Base-by-base conservation (phyloP, 2,329 filamentous ascomycete genomes). In the Ambrosiella beaveri region DNA sequence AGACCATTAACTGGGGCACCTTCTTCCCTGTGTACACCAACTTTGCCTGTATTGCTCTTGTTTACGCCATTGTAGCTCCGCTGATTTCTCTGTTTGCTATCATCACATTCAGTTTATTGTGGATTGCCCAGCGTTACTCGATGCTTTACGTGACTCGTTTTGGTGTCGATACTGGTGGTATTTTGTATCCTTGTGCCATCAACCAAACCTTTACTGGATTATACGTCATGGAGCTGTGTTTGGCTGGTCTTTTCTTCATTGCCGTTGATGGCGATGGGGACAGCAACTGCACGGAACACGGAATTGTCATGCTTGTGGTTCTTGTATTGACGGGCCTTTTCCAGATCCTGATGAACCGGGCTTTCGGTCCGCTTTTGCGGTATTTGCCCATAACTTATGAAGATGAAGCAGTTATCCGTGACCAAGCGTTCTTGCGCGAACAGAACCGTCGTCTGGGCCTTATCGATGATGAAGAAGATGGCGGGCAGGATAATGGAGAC, bases 1-100 rank as follows among this genome's bases (percentile, higher is more conserved):
- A 81, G 38, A 79, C 80, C 54, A 82, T 97, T 62, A 81, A 82
- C 57, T 98, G 94, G 93, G 93, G 93, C 7, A 84, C 83, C 0
- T 91, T 94, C 73, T 98, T 97, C 69, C 93, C 93, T 0, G 84
- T 95, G 0, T 98, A 97, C 69, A 96, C 93, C 58, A 96, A 95
- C 66, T 87, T 98, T 64, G 93, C 90, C 49, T 94, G 88, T 63
- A 97, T 98, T 64, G 89, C 81, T 1, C 69, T 95, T 47, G 84
- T 97, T 44, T 98, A 97, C 70, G 87, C 82, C 44, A 79, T 97
- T 59, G 84, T 97, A 47, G 83, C 93, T 0, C 93, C 93, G 0
- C 74, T 98, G 11, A 96, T 98, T 66, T 80, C 93, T 54, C 73
- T 97, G 19, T 97, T 98, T 73, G 91, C 93, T 64, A 82, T 95